Evolutionary conservation across 305 asterid genomes (phyloP).

Genomic region (Coffea humblotiana): DNA sequence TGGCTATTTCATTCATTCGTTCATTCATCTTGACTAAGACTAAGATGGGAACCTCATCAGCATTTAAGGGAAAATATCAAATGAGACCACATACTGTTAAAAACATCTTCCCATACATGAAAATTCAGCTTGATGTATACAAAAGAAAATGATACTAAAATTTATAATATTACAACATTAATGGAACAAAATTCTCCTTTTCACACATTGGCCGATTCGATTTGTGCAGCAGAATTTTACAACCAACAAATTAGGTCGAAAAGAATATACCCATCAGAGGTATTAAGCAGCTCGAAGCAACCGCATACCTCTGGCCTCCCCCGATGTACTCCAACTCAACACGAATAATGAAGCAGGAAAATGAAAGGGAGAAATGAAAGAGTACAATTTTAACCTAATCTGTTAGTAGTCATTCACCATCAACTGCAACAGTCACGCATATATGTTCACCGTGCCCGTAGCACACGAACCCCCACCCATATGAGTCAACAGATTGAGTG

Average conservation of each 20-base stretch:
- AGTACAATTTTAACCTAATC: conserved; percentile 28
- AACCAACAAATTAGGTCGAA: conserved; percentile 36
- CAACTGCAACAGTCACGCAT: conserved; percentile 38
- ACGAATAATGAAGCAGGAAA: conserved; percentile 20
- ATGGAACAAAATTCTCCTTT: conserved; percentile 19
- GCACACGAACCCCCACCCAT: conserved; percentile 25
- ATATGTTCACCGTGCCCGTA: conserved; percentile 17
- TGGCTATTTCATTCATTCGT: not conserved
- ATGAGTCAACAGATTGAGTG: conserved; percentile 12
- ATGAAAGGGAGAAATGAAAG: conserved; percentile 23
- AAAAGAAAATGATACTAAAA: conserved; percentile 17
- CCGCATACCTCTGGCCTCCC: conserved; percentile 27
- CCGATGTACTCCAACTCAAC: conserved; percentile 13
- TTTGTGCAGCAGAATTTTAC: conserved; percentile 35
- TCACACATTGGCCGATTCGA: conserved; percentile 20
- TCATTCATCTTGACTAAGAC: not conserved
- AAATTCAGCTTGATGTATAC: conserved; percentile 9
- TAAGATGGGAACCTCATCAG: not conserved
- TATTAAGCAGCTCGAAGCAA: conserved; percentile 32
- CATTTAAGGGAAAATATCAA: not conserved
- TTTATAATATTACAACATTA: conserved; percentile 22
- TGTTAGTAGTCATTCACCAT: conserved; percentile 34
- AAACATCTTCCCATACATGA: conserved; percentile 5
- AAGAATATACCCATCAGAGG: conserved; percentile 30
- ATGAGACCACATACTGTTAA: not conserved